Evolutionary conservation across 768 basidiomycete genomes (phyloP), one percentile per base, ranked within the genome.

Genomic region (Suillus fuscotomentosus): DNA sequence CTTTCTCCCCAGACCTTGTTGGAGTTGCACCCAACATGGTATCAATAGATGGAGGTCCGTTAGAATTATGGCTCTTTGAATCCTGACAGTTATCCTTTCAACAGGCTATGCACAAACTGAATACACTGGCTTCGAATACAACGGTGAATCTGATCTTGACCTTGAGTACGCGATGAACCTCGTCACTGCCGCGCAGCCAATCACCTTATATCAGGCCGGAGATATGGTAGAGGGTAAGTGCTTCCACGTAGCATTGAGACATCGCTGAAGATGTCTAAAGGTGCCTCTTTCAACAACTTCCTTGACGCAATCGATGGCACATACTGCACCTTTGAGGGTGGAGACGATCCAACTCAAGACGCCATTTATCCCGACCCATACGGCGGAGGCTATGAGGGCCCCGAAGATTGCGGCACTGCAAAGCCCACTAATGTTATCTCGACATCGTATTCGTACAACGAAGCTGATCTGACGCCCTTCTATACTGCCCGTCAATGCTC

Each of bases 61-160:
- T 27, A 20, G 22, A 54, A 41, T 39, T 31, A 48, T 50, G 34
- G 67, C 11, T 60, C n/a, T 64, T 47, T 22, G 17, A 24, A 11
- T 24, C 15, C 48, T 51, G 47, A 53, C 7, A 41, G 10, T 24
- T n/a, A 61, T 60, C 27, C 55, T 15, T 27, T 51, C 48, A 61
- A 22, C 59, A 82, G 82, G 83, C 36, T 75, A 81, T 36, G 77
- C 80, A 5, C 85, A 86, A 70, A 80, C 80, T 6, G 63, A 62
- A 5, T 57, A 78, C 41, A 70, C 73, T 63, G 76, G 80, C 50
- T 83, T 84, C 65, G 68, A 74, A 22, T 76, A 77, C 68, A 84
- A 83, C 64, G 84, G 81, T 50, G 86, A 88, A 70, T 83, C 84
- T 47, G 79, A 86, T 66, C 78, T 88, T 17, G 86, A 87, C 70